Evolutionary conservation across 2,329 filamentous ascomycete genomes (phyloP), one percentile per base, ranked within the genome.

Genomic region (Colletotrichum tanaceti): DNA sequence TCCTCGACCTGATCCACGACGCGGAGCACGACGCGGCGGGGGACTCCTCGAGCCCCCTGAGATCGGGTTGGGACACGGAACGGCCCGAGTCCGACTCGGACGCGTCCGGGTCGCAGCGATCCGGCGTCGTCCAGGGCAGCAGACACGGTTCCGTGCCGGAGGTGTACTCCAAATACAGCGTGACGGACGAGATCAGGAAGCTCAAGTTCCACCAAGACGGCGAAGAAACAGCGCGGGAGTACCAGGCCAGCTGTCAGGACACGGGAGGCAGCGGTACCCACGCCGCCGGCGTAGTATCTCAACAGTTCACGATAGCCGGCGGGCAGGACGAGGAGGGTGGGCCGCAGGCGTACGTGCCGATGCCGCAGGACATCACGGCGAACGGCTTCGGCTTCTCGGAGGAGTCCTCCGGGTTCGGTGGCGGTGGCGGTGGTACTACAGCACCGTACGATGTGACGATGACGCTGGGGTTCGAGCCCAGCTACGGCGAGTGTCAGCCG

Each of bases 101-200:
- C 4, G 54, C 38, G 18, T n/a, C 46, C 9, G 38, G 28, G 1
- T 18, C 38, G 9, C 55, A 10, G 20, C 62, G 50, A 24, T 44
- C 54, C 7, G 49, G 28, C 9, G n/a, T 47, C 2, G 39, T n/a
- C n/a, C n/a, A 55, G 13, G n/a, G 22, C 7, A 41, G 22, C 10
- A 39, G 35, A 13, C 52, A 44, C 6, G n/a, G 32, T 5, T 35
- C 44, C 2, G 38, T 61, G 1, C 35, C 20, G 5, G 67, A 70
- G n/a, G 53, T 70, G 0, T 70, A 70, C 52, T 70, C 67, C 5
- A 66, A 66, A 32, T 70, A 58, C 46, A 70, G 67, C 46, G 67
- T 70, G 2, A 70, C 67, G 4, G 67, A 70, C 4, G 67, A 70
- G 13, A 70, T 70, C 18, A 44, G 67, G 1, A 70, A 70, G 46